Evolutionary conservation across 768 basidiomycete genomes (phyloP).

Genomic region (Chalciporus piperatus): DNA sequence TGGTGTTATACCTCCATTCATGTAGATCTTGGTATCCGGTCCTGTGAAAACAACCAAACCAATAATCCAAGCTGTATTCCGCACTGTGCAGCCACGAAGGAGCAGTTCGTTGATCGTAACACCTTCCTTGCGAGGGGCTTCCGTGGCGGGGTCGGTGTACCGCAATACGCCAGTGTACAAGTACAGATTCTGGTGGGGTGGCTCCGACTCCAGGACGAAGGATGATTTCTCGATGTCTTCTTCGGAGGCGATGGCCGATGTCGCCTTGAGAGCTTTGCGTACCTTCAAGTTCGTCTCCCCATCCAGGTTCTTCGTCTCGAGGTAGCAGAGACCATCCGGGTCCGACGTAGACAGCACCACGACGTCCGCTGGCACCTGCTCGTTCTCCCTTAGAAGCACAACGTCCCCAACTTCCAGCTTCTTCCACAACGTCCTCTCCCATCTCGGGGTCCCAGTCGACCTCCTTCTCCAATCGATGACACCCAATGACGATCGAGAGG

Average conservation of each 20-base stretch:
- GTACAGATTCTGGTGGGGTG: slow-evolving; percentile 92
- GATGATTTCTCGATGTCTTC: slow-evolving; percentile 86
- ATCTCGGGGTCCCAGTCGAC: slow-evolving; percentile 67
- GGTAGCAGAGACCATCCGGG: slow-evolving; percentile 86
- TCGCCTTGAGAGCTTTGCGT: slow-evolving; percentile 72
- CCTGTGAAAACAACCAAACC: slow-evolving; percentile 95
- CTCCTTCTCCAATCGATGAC: slow-evolving; percentile 81
- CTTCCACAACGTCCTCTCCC: slow-evolving; percentile 98
- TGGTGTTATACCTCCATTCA: slow-evolving; percentile 90
- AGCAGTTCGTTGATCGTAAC: slow-evolving; percentile 92
- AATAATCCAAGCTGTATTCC: slow-evolving; percentile 91
- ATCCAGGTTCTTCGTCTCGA: slow-evolving; percentile 98
- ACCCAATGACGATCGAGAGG: slow-evolving; percentile 56
- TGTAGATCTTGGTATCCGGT: slow-evolving; percentile 87
- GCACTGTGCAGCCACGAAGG: slow-evolving; percentile 83
- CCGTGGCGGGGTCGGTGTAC: slow-evolving; percentile 55
- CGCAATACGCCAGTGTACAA: slow-evolving; percentile 82
- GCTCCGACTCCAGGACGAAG: slow-evolving; percentile 90
- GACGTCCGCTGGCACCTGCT: slow-evolving; percentile 96
- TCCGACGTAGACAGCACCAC: slow-evolving; percentile 91
- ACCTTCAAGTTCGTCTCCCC: slow-evolving; percentile 97
- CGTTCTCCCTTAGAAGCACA: slow-evolving; percentile 86
- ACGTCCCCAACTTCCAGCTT: slow-evolving; percentile 98
- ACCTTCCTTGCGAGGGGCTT: slow-evolving; percentile 58
- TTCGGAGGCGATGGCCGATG: slow-evolving; percentile 72